phyloP scores from a whole-genome alignment of 371 early-diverging fungal species.

The Choanephora cucurbitarum region DNA sequence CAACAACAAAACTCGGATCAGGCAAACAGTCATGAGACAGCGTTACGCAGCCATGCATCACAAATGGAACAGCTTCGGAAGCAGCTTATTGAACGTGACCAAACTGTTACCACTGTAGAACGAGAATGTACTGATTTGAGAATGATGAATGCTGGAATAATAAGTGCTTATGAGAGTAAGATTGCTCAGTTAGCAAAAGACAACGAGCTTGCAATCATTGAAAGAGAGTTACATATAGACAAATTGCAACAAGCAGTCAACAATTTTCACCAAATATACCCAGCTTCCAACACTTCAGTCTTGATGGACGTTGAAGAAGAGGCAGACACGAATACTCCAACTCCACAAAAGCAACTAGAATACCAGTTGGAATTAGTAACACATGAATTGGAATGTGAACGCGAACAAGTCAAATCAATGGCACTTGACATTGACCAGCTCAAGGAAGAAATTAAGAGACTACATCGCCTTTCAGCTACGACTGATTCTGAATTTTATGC shows the following conservation, averaged over 20 bases:
- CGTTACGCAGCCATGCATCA: constrained; percentile 27
- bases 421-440: constrained; percentile 34
- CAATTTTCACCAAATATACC: constrained; percentile 5
- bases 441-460: constrained; percentile 32
- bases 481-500: constrained; percentile 19
- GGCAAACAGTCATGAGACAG: constrained; percentile 13
- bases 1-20: constrained; percentile 12
- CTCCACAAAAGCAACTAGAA: constrained; percentile 38
- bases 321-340: not conserved
- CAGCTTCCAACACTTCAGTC: not conserved
- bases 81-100: constrained; percentile 31
- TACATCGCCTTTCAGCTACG: constrained; percentile 19
- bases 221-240: constrained; percentile 22
- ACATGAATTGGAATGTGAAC: constrained; percentile 40
- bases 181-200: constrained; percentile 21
- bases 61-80: constrained; percentile 26
- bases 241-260: constrained; percentile 14
- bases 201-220: constrained; percentile 4
- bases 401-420: constrained; percentile 28
- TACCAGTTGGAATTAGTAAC: constrained; percentile 47
- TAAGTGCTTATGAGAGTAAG: constrained; percentile 30
- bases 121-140: constrained; percentile 41
- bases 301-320: not conserved
- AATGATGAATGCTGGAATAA: constrained; percentile 27
- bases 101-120: constrained; percentile 30